These are phyloP conservation scores for Daldinia vernicosa DNA, from an alignment of 495 filamentous ascomycete species.

Conservation along the genomic window DNA sequence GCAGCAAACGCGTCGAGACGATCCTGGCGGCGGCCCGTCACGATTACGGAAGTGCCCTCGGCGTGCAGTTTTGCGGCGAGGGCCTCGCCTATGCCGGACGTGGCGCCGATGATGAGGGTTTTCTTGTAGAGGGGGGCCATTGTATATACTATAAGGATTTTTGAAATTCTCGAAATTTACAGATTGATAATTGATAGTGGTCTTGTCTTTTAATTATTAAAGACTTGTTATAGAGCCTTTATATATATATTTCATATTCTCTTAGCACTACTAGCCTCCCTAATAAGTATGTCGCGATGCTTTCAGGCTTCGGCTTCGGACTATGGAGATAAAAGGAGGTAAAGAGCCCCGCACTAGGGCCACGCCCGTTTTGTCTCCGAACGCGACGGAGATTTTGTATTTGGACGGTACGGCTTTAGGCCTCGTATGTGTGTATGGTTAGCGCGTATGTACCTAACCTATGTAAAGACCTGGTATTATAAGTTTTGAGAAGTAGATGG, in stretches of 20 bases:
- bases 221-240: not conserved
- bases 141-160: not conserved
- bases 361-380: not conserved
- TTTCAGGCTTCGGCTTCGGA: not conserved
- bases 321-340: slow-evolving; percentile 7
- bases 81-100: slow-evolving; percentile 70
- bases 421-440: not conserved
- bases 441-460: not conserved
- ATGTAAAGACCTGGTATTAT: not conserved
- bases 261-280: too few relatives aligned
- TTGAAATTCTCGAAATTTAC: not conserved
- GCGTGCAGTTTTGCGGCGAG: slow-evolving; percentile 65
- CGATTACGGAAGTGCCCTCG: slow-evolving; percentile 63
- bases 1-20: slow-evolving; percentile 66
- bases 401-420: not conserved
- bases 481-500: not conserved
- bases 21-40: slow-evolving; percentile 67
- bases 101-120: slow-evolving; percentile 73
- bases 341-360: not conserved
- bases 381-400: too few relatives aligned
- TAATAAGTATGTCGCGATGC: not conserved
- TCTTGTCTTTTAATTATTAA: too few relatives aligned
- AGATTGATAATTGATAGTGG: not conserved
- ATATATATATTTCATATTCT: not conserved
- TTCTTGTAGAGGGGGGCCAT: slow-evolving; percentile 70